Evolutionary conservation across 140 eudicot genomes (phyloP).

Genomic region (Anethum foeniculum): DNA sequence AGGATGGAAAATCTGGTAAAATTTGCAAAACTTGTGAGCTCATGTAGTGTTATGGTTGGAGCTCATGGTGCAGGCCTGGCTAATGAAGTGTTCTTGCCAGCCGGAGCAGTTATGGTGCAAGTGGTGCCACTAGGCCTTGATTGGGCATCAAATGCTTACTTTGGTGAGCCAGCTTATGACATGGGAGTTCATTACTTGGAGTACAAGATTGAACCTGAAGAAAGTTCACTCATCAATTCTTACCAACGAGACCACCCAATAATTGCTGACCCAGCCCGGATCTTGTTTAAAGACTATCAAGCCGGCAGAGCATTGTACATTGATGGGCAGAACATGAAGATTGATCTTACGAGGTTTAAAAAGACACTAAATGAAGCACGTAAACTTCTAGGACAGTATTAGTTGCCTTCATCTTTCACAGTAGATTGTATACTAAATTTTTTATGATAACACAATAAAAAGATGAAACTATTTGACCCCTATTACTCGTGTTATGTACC

Average conservation of each 20-base stretch:
- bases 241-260: conserved; percentile 39
- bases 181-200: conserved; percentile 52
- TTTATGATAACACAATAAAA: background rate
- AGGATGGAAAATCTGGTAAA: conserved; percentile 22
- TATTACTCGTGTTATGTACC: background rate
- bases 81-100: conserved; percentile 51
- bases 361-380: background rate
- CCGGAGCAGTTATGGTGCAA: conserved; percentile 48
- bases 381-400: background rate
- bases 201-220: conserved; percentile 37
- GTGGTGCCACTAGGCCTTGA: conserved; percentile 44
- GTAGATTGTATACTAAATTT: background rate
- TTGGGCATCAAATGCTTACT: conserved; percentile 28
- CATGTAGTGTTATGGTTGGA: conserved; percentile 63
- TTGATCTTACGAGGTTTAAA: background rate
- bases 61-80: conserved; percentile 70
- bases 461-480: background rate
- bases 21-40: conserved; percentile 41
- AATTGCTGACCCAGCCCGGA: conserved; percentile 31
- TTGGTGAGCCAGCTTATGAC: conserved; percentile 41
- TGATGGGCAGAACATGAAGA: conserved; percentile 9
- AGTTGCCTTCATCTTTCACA: background rate
- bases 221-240: conserved; percentile 39
- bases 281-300: conserved; percentile 1
- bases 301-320: background rate